These are phyloP conservation scores for Triticum monococcum DNA, from an alignment of 176 grass and related monocot genomes.

Conservation along the genomic window DNA sequence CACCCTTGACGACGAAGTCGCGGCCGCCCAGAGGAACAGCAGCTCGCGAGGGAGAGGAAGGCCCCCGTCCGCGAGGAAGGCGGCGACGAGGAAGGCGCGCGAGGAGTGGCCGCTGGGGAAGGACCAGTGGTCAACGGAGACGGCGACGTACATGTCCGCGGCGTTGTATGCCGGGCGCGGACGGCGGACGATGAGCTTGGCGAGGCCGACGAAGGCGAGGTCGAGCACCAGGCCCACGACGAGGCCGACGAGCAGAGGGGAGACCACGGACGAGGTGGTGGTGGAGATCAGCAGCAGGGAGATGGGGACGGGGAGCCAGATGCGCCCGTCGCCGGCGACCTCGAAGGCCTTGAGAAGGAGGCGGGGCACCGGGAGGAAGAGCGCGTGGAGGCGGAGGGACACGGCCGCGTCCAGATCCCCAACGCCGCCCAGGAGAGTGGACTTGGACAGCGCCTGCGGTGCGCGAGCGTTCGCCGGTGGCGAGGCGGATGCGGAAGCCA, in stretches of 20 bases:
- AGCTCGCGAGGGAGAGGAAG: slow-evolving; percentile 29
- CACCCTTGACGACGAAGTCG: slow-evolving; percentile 77
- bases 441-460: slow-evolving; percentile 7
- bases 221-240: slow-evolving; percentile 64
- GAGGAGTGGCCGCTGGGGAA: slow-evolving; percentile 94
- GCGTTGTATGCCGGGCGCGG: slow-evolving; percentile 83
- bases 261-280: slow-evolving; percentile 33
- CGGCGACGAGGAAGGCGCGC: slow-evolving; percentile 72
- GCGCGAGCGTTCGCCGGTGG: not conserved
- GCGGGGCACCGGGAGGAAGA: slow-evolving; percentile 70
- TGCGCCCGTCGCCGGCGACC: slow-evolving; percentile 77
- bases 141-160: slow-evolving; percentile 72
- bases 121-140: slow-evolving; percentile 77
- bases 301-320: slow-evolving; percentile 81
- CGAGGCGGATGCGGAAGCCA: slow-evolving; percentile 18
- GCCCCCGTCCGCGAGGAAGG: slow-evolving; percentile 46
- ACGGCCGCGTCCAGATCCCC: slow-evolving; percentile 44
- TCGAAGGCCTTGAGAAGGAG: slow-evolving; percentile 88
- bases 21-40: slow-evolving; percentile 62
- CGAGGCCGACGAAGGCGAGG: slow-evolving; percentile 62
- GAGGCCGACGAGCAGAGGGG: slow-evolving; percentile 50
- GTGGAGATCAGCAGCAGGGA: slow-evolving; percentile 61
- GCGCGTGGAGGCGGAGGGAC: slow-evolving; percentile 63
- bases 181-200: slow-evolving; percentile 79
- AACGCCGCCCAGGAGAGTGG: slow-evolving; percentile 32